Evolutionary conservation across 2,329 filamentous ascomycete genomes (phyloP).

Genomic region (Exophiala spinifera): DNA sequence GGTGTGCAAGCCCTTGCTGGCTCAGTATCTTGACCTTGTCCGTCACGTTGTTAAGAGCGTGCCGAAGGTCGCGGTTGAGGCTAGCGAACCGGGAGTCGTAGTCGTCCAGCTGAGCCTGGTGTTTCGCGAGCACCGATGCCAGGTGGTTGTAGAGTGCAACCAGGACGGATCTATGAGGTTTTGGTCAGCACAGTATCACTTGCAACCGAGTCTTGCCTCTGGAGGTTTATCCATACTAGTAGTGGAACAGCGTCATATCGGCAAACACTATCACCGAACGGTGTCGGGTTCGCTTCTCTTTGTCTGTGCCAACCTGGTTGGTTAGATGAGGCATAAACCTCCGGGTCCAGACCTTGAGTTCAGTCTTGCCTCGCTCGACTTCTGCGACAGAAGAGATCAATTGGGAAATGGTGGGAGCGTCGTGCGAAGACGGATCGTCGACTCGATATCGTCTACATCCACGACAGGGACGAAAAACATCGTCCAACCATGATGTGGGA

Average conservation of each 20-base stretch:
- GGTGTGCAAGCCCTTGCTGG: conserved; percentile 1
- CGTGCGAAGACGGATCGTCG: too few relatives aligned
- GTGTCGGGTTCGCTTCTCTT: not conserved
- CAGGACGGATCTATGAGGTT: not conserved
- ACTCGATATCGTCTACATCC: conserved; percentile 88
- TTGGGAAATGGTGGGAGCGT: conserved; percentile 1
- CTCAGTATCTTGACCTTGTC: conserved; percentile 1
- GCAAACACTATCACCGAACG: conserved; percentile 1
- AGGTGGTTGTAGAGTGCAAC: not conserved
- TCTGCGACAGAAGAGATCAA: not conserved
- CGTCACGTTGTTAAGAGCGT: not conserved
- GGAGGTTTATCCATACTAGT: too few relatives aligned
- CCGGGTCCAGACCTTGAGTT: conserved; percentile 2
- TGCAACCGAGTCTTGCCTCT: too few relatives aligned
- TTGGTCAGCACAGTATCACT: too few relatives aligned
- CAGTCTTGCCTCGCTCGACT: not conserved
- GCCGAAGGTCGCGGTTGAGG: not conserved
- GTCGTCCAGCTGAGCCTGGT: conserved; percentile 3
- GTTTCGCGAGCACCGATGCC: not conserved
- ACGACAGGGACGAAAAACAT: conserved; percentile 91
- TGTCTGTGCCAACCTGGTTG: not conserved
- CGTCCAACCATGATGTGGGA: conserved; percentile 93
- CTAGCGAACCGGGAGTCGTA: not conserved
- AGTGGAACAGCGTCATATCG: conserved; percentile 1
- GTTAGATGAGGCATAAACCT: not conserved